Evolutionary conservation across 345 rosid species (phyloP), one percentile per base, ranked within the genome.

Genomic region (Citrus glauca): DNA sequence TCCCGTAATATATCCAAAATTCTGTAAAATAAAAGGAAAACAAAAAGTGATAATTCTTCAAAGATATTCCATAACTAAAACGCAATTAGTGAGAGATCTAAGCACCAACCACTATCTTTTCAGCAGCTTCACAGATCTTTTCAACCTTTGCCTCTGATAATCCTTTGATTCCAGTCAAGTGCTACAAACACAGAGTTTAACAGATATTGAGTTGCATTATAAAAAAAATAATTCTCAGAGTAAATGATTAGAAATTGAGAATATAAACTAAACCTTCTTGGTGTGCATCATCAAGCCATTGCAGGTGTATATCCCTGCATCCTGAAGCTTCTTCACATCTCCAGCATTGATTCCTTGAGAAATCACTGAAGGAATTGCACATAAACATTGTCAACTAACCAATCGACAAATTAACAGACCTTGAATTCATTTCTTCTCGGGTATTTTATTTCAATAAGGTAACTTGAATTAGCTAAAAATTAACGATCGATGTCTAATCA

Each of bases 251-350:
- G 69, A 66, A 7, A 66, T 66, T 33, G 45, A 35, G 25, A 66
- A 33, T 20, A 35, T 35, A 35, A 1, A 35, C 32, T 24, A 56
- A 75, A 90, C 96, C 97, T 95, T 93, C 89, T 90, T 93, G 35
- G 99, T 95, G 78, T 92, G 96, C 99, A 93, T 95, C 98, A 93
- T 92, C 85, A 93, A 90, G 68, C 98, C 97, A 83, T 95, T 95
- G 86, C 98, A 95, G 77, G 99, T 93, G 77, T 90, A 89, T 73
- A 95, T 95, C 82, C 98, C 97, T 56, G 97, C 98, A 84, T 95
- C 98, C 74, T 95, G 97, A 73, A 95, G 92, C 70, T 92, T 95
- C 66, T 93, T 93, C 76, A 93, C 91, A 76, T 95, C 98, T 82
- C 98, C 96, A 50, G 98, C 93, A 79, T 93, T 95, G 82, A 95